Conservation (phyloP, 306 rosid genomes). For the Cicer arietinum region DNA sequence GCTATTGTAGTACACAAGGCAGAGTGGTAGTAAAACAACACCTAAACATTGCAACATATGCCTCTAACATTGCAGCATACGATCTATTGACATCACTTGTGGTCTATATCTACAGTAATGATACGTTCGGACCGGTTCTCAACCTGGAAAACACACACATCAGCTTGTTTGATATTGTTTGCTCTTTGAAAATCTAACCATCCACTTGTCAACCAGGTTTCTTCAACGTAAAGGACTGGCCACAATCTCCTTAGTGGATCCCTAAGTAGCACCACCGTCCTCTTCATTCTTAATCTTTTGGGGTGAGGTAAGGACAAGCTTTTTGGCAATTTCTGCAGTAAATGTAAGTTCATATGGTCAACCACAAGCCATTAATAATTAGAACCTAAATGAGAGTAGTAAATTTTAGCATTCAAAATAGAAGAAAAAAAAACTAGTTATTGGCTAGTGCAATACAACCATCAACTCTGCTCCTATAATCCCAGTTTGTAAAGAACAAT, state of each 20-base stretch:
- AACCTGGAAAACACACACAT: slow-evolving; percentile 51
- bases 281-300: neutral
- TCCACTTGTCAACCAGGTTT: slow-evolving; percentile 44
- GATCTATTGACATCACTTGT: slow-evolving; percentile 22
- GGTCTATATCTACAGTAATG: slow-evolving; percentile 39
- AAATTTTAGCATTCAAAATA: slow-evolving; percentile 1
- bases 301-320: slow-evolving; percentile 32
- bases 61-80: slow-evolving; percentile 1
- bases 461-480: neutral
- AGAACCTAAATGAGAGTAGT: neutral
- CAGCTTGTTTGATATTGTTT: slow-evolving; percentile 55
- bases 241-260: slow-evolving; percentile 56
- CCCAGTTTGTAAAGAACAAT: neutral
- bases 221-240: slow-evolving; percentile 60
- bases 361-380: neutral
- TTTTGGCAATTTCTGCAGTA: slow-evolving; percentile 57
- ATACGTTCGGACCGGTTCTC: slow-evolving; percentile 39
- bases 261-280: slow-evolving; percentile 52
- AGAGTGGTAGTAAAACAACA: neutral
- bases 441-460: neutral
- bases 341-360: slow-evolving; percentile 7
- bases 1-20: neutral
- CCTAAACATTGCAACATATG: slow-evolving; percentile 7
- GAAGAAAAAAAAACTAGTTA: slow-evolving; percentile 1
- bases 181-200: slow-evolving; percentile 59